A percentile compares a stretch with the other conserved stretches of the same genome.
Evolutionary conservation across 352 stramenopile genomes (phyloP).

Genomic region (Phytophthora hibernalis): DNA sequence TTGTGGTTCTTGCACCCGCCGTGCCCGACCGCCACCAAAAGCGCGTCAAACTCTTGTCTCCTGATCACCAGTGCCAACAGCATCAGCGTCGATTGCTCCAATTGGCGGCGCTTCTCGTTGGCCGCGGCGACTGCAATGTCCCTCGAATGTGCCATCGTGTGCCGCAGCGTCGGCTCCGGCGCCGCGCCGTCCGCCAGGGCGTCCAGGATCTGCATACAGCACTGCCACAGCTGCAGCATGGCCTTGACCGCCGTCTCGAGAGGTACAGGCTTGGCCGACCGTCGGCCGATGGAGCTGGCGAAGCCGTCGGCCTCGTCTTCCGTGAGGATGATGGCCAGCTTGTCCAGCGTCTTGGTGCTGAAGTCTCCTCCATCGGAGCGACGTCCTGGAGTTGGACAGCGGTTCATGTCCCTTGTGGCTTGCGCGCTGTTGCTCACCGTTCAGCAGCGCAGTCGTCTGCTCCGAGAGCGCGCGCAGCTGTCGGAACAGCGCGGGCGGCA

Average conservation of each 20-base stretch:
- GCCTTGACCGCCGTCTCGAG: constrained; percentile 47
- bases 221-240: constrained; percentile 69
- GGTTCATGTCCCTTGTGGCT: constrained; percentile 28
- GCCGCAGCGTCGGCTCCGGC: constrained; percentile 29
- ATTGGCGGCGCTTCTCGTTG: constrained; percentile 38
- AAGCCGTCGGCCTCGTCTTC: constrained; percentile 45
- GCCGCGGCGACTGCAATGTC: constrained; percentile 23
- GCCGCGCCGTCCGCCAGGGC: constrained; percentile 38
- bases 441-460: constrained; percentile 31
- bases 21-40: constrained; percentile 56
- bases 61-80: constrained; percentile 54
- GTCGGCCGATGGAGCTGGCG: constrained; percentile 33
- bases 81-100: constrained; percentile 45
- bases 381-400: constrained; percentile 24
- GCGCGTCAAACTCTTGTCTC: constrained; percentile 63
- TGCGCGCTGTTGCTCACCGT: constrained; percentile 27
- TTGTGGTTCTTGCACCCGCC: constrained; percentile 64
- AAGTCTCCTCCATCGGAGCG: constrained; percentile 31
- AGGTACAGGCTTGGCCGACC: constrained; percentile 40
- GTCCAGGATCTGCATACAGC: constrained; percentile 57
- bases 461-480: constrained; percentile 41
- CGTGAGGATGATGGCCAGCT: constrained; percentile 41
- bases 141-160: constrained; percentile 38
- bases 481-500: constrained; percentile 48
- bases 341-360: constrained; percentile 45